Evolutionary conservation across 129 eudicot genomes (phyloP), one percentile per base, ranked within the genome.

Genomic region (Helichrysum umbraculigerum): DNA sequence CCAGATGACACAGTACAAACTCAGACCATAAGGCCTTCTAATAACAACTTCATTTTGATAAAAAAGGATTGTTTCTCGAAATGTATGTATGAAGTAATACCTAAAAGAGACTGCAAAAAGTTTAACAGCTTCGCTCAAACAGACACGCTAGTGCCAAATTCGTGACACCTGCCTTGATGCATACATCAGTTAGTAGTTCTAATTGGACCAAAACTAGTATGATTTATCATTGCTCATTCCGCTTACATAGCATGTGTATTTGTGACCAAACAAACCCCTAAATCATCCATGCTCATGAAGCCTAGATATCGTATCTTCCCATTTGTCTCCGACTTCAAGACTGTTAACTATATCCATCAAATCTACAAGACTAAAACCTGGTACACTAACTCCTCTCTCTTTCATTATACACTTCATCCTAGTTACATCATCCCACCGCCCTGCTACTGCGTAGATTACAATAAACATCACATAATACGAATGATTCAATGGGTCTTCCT

Each of bases 391-490:
- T 47, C 90, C 88, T 66, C 85, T 86, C 70, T 87, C 85, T 76
- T 83, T 87, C 90, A 91, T 89, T 74, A 80, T 47, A 66, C 66
- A 83, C 88, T 91, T 91, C 72, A 85, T 81, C 74, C 51, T 77
- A 19, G 88, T 83, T 81, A 86, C 96, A 33, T 94, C 90, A 71
- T 88, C 96, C 98, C 96, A 89, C 42, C 69, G 81, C 51, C 98
- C 92, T 12, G 91, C 85, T 63, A 81, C 91, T n/a, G 93, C 91
- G 83, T 94, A 89, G 20, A 91, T 63, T 73, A 85, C 76, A 66
- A 89, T 56, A 71, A 94, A 86, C 74, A 94, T 73, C 33, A 70
- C 85, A 68, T 91, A 78, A 72, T 82, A 81, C 9, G 71, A 84
- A 69, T 79, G 74, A 47, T 91, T 94, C 28, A 34, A 42, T 0